Base-by-base conservation (phyloP, 495 filamentous ascomycete genomes). In the Lasiosphaeria miniovina region DNA sequence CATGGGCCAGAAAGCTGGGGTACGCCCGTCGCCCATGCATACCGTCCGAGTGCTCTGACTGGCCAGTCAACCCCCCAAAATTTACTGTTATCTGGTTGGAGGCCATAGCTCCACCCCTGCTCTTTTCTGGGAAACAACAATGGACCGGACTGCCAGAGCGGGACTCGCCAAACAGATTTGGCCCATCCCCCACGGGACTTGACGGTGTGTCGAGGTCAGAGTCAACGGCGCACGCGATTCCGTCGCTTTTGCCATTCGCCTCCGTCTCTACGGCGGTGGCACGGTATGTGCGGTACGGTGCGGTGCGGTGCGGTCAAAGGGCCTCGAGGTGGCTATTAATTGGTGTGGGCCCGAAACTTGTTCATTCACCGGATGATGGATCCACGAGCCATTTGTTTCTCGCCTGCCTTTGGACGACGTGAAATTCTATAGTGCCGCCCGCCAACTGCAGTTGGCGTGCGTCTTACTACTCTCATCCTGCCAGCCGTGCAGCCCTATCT, bases 381-480 rank as follows among this genome's bases (percentile, higher is more conserved):
- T 17, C 53, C 32, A 64, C 62, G 57, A 64, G 62, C 58, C 57
- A 64, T 64, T 59, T 60, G 62, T 60, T 63, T 50, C 43, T 38
- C 10, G 61, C 61, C 45, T 52, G 52, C 53, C 54, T 57, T 41
- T 24, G 24, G 41, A 46, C 48, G 35, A 33, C 54, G 53, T 45
- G 34, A 31, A 52, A 52, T 52, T 52, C 50, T 46, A 24, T 24
- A 24, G 24, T 24, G 43, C 43, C 43, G 43, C 12, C 43, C 3
- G 12, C 12, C 43, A 4, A 46, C 43, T 14, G 43, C 43, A 14
- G 5, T 1, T 2, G 12, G 43, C 1, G 43, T 46, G 6, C 15
- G 36, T 31, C n/a, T 12, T 53, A 33, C 33, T 53, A 8, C 48
- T 49, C 31, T 9, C 48, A 8, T 17, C 3, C 48, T 49, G 24